A percentile compares a stretch with the other conserved stretches of the same genome.
These are phyloP conservation scores for Brassica napus DNA, from an alignment of 345 rosid genomes.

Conservation along the genomic window DNA sequence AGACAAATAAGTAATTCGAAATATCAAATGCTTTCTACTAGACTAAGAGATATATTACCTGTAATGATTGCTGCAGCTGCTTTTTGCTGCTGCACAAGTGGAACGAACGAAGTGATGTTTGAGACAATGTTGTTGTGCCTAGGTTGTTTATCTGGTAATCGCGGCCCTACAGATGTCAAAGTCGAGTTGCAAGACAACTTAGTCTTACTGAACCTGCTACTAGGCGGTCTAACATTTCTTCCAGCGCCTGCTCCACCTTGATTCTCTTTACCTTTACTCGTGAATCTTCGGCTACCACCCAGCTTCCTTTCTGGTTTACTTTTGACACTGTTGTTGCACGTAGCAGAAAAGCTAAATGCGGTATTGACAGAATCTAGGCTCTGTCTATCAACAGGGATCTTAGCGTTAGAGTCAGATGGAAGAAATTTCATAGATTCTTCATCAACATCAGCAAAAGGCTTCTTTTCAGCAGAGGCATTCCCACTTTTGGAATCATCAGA, in stretches of 20 bases:
- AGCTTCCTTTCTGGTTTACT: constrained; percentile 46
- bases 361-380: constrained; percentile 70
- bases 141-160: constrained; percentile 48
- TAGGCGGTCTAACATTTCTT: constrained; percentile 47
- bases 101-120: constrained; percentile 73
- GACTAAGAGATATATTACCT: constrained; percentile 46
- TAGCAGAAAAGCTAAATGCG: constrained; percentile 51
- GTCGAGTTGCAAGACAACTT: constrained; percentile 58
- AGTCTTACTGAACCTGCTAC: constrained; percentile 56
- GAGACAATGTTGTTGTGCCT: constrained; percentile 77
- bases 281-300: constrained; percentile 49
- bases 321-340: constrained; percentile 47
- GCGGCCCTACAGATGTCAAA: constrained; percentile 44
- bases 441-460: constrained; percentile 59
- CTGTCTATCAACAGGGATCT: constrained; percentile 48
- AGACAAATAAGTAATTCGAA: not conserved
- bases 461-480: constrained; percentile 48
- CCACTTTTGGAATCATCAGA: constrained; percentile 33
- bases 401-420: constrained; percentile 52
- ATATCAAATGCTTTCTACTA: constrained; percentile 5
- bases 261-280: constrained; percentile 51
- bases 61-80: constrained; percentile 58
- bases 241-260: constrained; percentile 43
- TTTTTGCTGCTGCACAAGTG: constrained; percentile 77
- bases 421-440: constrained; percentile 45